Conservation (phyloP, 2,329 filamentous ascomycete genomes). For the Aureobasidium namibiae region DNA sequence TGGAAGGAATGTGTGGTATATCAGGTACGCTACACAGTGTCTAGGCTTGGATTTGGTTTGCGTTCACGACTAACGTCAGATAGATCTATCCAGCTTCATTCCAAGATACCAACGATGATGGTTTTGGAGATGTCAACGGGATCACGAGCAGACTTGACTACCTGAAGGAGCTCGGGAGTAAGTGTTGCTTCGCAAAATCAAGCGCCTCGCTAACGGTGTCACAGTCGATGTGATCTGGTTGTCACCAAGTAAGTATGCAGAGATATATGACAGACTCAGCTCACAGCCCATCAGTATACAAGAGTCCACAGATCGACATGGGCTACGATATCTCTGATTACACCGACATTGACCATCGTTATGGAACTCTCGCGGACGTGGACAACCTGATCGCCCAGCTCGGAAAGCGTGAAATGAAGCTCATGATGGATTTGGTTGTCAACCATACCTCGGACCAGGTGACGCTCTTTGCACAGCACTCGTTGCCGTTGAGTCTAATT, state of each 20-base stretch:
- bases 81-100: slow-evolving; percentile 51
- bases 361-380: slow-evolving; percentile 39
- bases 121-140: slow-evolving; percentile 57
- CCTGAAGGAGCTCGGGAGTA: slow-evolving; percentile 53
- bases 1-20: not conserved
- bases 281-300: too few relatives aligned
- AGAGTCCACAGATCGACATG: slow-evolving; percentile 48
- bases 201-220: too few relatives aligned
- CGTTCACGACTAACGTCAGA: too few relatives aligned
- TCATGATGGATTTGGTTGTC: slow-evolving; percentile 42
- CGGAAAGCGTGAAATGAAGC: slow-evolving; percentile 38
- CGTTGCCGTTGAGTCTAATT: slow-evolving; percentile 45
- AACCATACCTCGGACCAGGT: slow-evolving; percentile 39
- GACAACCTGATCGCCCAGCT: slow-evolving; percentile 36
- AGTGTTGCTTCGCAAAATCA: too few relatives aligned
- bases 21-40: not conserved
- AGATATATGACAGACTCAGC: too few relatives aligned
- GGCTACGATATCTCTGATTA: slow-evolving; percentile 43
- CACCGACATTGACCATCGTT: slow-evolving; percentile 38
- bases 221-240: slow-evolving; percentile 56
- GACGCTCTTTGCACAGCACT: too few relatives aligned
- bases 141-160: slow-evolving; percentile 59
- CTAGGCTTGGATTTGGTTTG: too few relatives aligned
- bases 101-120: slow-evolving; percentile 51
- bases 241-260: too few relatives aligned